Base-by-base conservation (phyloP, 148 eudicot genomes). In the Chenopodium suecicum region DNA sequence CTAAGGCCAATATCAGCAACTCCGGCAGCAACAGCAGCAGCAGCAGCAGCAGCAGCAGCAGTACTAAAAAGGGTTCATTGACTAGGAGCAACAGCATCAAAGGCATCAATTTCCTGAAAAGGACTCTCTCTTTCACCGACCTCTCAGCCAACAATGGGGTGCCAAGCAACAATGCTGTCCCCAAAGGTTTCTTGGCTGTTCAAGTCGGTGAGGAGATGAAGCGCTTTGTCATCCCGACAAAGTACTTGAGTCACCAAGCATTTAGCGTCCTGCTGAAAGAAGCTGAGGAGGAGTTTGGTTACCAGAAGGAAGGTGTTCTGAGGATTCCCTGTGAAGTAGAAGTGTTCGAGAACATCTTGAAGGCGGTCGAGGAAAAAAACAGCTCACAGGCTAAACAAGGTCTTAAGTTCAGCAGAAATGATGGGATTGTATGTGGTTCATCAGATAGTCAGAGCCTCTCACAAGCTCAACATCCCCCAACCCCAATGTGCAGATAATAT, bases 131-230 rank as follows among this genome's bases (percentile, higher is more conserved):
- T 1, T 77, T 81, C 37, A 76, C 74, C 27, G 86, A 84, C 62
- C 27, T 73, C 31, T 72, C 84, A 9, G 56, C 41, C 23, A 50
- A 77, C 41, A 56, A 29, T 11, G 23, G 11, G 54, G 69, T 50
- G 10, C 80, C 86, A 19, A 80, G 34, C 50, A 48, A 2, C 73
- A 47, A 13, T 47, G 66, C 29, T 0, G 85, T 87, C 31, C 89
- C 82, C 0, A 82, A 84, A n/a, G 89, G 89, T 0, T 83, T 80
- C 73, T 44, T 87, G 27, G 88, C 89, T 16, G 84, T 85, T 14
- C 85, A 85, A 62, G 88, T 85, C 1, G 84, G 87, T 2, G 86
- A 82, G 19, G 89, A 83, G 78, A 87, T 85, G 87, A 82, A 85
- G 78, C 74, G 89, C 54, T 84, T 84, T 31, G 81, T 85, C 20